Evolutionary conservation across 2,329 filamentous ascomycete genomes (phyloP).

Genomic region (Hyphodiscus sp.): DNA sequence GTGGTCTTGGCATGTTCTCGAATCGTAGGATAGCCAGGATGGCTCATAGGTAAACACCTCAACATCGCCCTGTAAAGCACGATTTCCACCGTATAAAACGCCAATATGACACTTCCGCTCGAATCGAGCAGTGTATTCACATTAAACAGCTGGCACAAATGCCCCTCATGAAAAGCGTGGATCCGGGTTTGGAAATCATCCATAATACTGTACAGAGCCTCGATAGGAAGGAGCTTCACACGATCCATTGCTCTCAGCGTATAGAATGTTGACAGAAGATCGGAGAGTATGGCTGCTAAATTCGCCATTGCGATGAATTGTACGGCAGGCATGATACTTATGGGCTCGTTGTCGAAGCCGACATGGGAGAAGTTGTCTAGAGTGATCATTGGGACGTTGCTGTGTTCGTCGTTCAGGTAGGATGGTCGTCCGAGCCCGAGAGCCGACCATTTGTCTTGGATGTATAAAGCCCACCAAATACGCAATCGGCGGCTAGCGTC

Average conservation of each 20-base stretch:
- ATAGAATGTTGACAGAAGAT: conserved; percentile 44
- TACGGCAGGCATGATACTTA: conserved; percentile 24
- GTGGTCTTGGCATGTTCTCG: conserved; percentile 7
- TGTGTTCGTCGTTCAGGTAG: conserved; percentile 25
- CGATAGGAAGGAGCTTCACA: conserved; percentile 10
- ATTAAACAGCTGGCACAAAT: conserved; percentile 17
- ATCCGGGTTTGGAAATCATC: conserved; percentile 17
- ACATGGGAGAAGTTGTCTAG: conserved; percentile 31
- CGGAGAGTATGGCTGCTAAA: conserved; percentile 43
- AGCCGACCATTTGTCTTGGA: conserved; percentile 58
- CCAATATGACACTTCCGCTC: conserved; percentile 15
- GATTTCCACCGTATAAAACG: conserved; percentile 19
- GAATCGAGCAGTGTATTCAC: conserved; percentile 11
- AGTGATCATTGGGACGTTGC: conserved; percentile 37
- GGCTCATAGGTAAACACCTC: conserved; percentile 13
- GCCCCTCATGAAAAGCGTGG: conserved; percentile 13
- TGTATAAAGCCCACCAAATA: conserved; percentile 57
- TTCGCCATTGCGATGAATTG: conserved; percentile 44
- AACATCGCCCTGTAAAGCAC: conserved; percentile 19
- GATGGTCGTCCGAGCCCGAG: conserved; percentile 51
- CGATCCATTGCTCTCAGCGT: conserved; percentile 24
- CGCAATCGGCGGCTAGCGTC: conserved; percentile 40
- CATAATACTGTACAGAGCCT: conserved; percentile 13
- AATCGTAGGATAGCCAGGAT: conserved; percentile 10
- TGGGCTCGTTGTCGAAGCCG: not conserved